Percentiles rank a stretch among this genome's conserved stretches.
These are phyloP conservation scores for Adiantum capillusveneris DNA, from an alignment of 75 land plant species.

Conservation along the genomic window DNA sequence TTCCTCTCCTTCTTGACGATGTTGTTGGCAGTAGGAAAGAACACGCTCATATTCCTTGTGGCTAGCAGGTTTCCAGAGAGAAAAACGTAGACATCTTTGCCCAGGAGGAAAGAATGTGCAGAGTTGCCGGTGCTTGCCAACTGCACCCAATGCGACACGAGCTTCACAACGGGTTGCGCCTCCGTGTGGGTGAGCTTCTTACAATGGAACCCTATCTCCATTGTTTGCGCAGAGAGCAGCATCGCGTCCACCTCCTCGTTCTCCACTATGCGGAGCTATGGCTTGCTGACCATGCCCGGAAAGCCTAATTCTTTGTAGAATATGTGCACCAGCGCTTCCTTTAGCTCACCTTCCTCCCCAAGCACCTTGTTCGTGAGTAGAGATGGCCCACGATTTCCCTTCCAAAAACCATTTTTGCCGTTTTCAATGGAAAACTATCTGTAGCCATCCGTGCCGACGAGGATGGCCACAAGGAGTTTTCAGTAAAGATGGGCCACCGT, in stretches of 20 bases:
- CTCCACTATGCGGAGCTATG: not conserved
- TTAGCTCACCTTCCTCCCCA: not conserved
- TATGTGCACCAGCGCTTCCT: not conserved
- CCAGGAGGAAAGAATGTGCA: not conserved
- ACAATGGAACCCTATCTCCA: not conserved
- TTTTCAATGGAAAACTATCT: no score
- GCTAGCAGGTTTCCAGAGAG: not conserved
- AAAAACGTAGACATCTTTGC: not conserved
- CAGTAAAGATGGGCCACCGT: no score
- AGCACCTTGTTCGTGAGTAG: not conserved
- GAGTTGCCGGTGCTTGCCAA: not conserved
- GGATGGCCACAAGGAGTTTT: no score
- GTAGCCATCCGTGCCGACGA: no score
- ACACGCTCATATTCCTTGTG: not conserved
- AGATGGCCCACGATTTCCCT: no score
- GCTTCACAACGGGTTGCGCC: not conserved
- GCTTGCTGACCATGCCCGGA: not conserved
- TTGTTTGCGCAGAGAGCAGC: not conserved
- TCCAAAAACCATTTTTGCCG: no score
- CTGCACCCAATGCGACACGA: not conserved
- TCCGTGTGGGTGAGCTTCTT: not conserved
- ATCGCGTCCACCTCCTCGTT: constrained; percentile 3
- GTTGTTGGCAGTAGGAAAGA: not conserved
- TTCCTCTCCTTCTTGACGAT: no score
- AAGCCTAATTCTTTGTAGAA: not conserved